Evolutionary conservation across 441 rosid genomes (phyloP).

Genomic region (Metrosideros polymorpha): DNA sequence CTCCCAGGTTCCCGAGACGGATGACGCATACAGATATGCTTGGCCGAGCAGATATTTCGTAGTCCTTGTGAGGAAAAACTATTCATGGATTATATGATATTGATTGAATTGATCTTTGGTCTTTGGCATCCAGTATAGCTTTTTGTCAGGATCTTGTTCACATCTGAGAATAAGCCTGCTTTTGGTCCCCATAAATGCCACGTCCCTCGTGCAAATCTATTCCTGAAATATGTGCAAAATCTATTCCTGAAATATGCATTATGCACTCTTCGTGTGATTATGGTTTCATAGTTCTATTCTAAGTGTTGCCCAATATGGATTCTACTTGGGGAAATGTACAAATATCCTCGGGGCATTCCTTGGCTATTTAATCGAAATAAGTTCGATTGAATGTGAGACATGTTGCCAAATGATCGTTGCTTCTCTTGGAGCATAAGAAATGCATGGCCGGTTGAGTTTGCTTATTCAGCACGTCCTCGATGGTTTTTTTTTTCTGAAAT

Average conservation of each 20-base stretch:
- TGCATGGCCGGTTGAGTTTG: not conserved
- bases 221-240: not conserved
- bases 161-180: not conserved
- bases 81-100: not conserved
- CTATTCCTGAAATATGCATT: not conserved
- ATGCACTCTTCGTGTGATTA: not conserved
- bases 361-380: not conserved
- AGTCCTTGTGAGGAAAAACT: not conserved
- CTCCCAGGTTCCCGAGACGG: conserved; percentile 74
- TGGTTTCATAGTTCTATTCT: not conserved
- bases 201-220: not conserved
- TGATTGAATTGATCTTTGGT: not conserved
- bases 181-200: not conserved
- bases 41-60: conserved; percentile 55
- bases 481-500: not conserved
- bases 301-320: not conserved
- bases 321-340: not conserved
- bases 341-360: not conserved
- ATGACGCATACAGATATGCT: conserved; percentile 76
- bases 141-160: not conserved
- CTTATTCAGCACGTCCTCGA: not conserved
- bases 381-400: not conserved
- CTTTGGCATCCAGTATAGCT: not conserved
- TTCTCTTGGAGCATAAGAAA: not conserved
- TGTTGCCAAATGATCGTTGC: not conserved